These are phyloP conservation scores for Talaromyces ruber DNA, from an alignment of 495 filamentous ascomycete species.

Conservation along the genomic window DNA sequence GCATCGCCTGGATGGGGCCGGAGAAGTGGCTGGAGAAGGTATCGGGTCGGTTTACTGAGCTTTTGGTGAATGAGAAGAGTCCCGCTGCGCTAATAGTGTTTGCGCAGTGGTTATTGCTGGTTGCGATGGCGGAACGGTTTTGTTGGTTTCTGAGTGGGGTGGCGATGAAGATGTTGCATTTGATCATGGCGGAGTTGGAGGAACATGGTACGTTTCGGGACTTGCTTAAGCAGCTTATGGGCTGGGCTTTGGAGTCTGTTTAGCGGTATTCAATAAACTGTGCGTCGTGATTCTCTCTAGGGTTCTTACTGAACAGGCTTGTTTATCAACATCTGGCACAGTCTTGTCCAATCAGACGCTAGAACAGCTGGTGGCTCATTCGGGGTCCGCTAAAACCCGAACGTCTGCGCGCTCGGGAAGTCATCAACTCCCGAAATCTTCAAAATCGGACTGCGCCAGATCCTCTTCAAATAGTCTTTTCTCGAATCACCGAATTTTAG, in stretches of 20 bases:
- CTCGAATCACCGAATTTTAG: background rate
- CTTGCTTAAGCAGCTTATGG: background rate
- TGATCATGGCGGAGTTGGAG: background rate
- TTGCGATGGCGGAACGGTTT: background rate
- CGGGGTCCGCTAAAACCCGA: background rate
- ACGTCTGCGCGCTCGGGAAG: background rate
- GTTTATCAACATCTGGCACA: no score
- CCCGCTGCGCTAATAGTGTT: background rate
- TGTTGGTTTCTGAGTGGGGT: background rate
- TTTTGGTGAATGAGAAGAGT: background rate
- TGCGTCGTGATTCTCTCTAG: background rate
- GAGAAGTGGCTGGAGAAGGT: constrained; percentile 13
- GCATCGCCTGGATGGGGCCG: constrained; percentile 10
- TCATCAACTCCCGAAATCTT: background rate
- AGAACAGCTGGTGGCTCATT: background rate
- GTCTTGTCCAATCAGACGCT: background rate
- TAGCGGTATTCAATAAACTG: background rate
- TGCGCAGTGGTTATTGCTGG: background rate
- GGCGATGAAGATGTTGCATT: background rate
- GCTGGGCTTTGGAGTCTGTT: background rate
- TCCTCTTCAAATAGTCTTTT: no score
- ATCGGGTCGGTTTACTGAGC: constrained; percentile 8
- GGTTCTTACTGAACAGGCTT: background rate
- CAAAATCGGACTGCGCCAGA: background rate
- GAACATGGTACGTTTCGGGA: background rate